phyloP scores from a whole-genome alignment of 148 eudicot species.

The Rhododendron simsii region DNA sequence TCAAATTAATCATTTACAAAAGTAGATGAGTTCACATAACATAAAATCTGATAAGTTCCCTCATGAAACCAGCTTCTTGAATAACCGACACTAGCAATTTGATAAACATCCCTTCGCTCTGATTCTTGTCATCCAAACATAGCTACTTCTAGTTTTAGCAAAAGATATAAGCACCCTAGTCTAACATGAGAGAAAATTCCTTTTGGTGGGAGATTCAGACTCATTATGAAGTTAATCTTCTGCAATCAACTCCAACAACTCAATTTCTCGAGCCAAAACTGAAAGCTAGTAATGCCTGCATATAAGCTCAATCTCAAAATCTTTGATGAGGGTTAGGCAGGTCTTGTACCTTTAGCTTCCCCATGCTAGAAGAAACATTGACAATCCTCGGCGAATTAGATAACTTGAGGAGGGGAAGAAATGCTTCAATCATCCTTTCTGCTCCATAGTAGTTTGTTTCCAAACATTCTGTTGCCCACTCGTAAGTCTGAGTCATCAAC shows the following conservation, averaged over 20 bases:
- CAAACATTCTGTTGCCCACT: slow-evolving; percentile 33
- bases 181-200: not conserved
- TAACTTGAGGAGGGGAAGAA: slow-evolving; percentile 44
- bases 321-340: not conserved
- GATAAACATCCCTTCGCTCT: not conserved
- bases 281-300: not conserved
- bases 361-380: slow-evolving; percentile 36
- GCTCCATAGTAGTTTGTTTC: slow-evolving; percentile 49
- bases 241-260: not conserved
- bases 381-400: slow-evolving; percentile 52
- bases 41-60: no score
- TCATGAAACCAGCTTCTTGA: not conserved
- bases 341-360: slow-evolving; percentile 32
- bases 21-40: not conserved
- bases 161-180: not conserved
- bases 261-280: not conserved
- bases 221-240: not conserved
- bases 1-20: not conserved
- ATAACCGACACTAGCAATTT: not conserved
- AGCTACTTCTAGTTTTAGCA: not conserved
- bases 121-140: not conserved
- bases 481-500: slow-evolving; percentile 17
- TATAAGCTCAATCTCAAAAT: not conserved
- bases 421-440: slow-evolving; percentile 34
- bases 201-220: not conserved